Percentiles rank a stretch among this genome's conserved stretches.
Evolutionary conservation across 805 yeast species (phyloP).

Genomic region (Cyberlindnera nakhonratchasimensis): DNA sequence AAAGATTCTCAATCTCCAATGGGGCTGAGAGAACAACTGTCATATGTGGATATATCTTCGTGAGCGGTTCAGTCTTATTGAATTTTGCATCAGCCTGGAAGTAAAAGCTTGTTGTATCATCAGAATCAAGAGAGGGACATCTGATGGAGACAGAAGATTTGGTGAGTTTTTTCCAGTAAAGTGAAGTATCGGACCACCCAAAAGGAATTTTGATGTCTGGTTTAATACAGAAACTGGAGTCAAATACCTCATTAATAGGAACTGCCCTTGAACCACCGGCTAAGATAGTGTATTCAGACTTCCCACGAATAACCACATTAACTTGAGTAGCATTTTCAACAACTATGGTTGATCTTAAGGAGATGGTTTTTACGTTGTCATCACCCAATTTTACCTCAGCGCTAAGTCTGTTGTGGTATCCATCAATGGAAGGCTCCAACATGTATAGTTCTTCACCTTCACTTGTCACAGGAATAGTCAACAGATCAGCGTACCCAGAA

Average conservation of each 20-base stretch:
- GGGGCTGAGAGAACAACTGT: slow-evolving; percentile 78
- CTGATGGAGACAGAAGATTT: slow-evolving; percentile 50
- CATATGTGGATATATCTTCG: slow-evolving; percentile 82
- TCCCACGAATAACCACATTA: slow-evolving; percentile 35
- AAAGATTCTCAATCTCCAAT: slow-evolving; percentile 72
- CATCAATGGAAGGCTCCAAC: slow-evolving; percentile 56
- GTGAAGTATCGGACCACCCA: slow-evolving; percentile 61
- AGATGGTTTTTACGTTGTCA: slow-evolving; percentile 75
- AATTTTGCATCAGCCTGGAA: slow-evolving; percentile 71
- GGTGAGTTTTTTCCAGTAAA: slow-evolving; percentile 64
- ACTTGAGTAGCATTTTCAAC: slow-evolving; percentile 64
- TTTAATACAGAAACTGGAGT: slow-evolving; percentile 51
- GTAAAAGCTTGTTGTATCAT: slow-evolving; percentile 48
- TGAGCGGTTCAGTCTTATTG: slow-evolving; percentile 65
- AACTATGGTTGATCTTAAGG: slow-evolving; percentile 71
- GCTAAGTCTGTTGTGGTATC: slow-evolving; percentile 69
- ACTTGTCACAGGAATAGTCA: slow-evolving; percentile 61
- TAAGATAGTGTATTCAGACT: slow-evolving; percentile 38
- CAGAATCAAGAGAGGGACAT: slow-evolving; percentile 46
- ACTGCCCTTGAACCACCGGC: slow-evolving; percentile 62
- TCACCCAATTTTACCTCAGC: slow-evolving; percentile 67
- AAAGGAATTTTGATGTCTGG: slow-evolving; percentile 58
- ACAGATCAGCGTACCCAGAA: slow-evolving; percentile 51
- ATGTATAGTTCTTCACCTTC: slow-evolving; percentile 82
- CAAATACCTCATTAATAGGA: slow-evolving; percentile 69